Evolutionary conservation across 163 green algal genomes (phyloP), one percentile per base, ranked within the genome.

Genomic region (Chlorella variabilis): DNA sequence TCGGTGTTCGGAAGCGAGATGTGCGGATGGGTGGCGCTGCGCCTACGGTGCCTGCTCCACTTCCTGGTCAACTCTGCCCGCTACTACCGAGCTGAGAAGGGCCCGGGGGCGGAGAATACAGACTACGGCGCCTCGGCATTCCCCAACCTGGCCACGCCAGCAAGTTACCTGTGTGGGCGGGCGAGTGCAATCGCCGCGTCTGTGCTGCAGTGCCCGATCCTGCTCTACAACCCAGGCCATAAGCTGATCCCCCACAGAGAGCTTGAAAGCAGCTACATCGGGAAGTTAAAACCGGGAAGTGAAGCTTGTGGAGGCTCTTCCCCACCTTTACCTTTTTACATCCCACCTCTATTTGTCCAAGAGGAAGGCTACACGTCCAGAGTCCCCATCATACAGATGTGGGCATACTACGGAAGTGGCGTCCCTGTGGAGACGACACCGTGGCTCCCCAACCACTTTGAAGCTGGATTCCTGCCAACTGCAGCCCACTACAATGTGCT

Each of bases 141-240:
- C 31, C 27, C 25, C 11, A 41, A 4, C 5, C 18, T 69, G 61
- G 61, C 61, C 17, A 69, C 5, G 25, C 61, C 61, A 45, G 61
- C 3, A 3, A 18, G 2, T 7, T 69, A 33, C 27, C 61, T 45
- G 15, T 42, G 29, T 18, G 2, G 20, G 1, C 7, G 11, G 1
- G 31, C 61, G 11, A 45, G 25, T 29, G 21, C 61, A 42, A 33
- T 42, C 27, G 61, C 61, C 18, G 61, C 61, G 1, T 42, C 61
- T 23, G 61, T 69, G 8, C 61, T 69, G 29, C 61, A 69, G 15
- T 69, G 61, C 61, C 61, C 61, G 2, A 7, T 69, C 5, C 29
- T 69, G 25, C 31, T 69, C n/a, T 69, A 69, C 61, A 45, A 25
- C 61, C 61, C 61, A 20, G 61, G 61, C 17, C 41, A 69, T 29